A percentile compares a stretch with the other conserved stretches of the same genome.
phyloP scores from a whole-genome alignment of 2,329 filamentous ascomycete genomes.

The Pezicula neosporulosa region DNA sequence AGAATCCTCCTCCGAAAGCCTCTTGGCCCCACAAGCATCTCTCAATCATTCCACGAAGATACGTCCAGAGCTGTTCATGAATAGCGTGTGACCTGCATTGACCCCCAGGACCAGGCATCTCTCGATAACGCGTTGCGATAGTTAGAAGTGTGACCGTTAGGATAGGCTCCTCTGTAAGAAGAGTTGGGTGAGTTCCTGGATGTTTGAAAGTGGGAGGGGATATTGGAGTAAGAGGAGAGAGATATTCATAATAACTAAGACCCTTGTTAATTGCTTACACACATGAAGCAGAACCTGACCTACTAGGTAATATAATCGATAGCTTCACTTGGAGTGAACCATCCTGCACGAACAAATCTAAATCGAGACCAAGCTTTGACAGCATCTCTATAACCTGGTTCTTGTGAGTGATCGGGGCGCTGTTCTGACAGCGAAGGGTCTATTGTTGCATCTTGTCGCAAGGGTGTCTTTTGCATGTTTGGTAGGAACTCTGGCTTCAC shows the following conservation, averaged over 20 bases:
- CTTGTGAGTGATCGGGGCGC: constrained; percentile 29
- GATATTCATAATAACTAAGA: constrained; percentile 78
- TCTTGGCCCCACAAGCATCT: constrained; percentile 94
- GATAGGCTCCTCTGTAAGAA: constrained; percentile 89
- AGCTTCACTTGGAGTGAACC: constrained; percentile 92
- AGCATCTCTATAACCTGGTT: constrained; percentile 63
- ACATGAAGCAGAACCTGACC: constrained; percentile 24
- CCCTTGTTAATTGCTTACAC: constrained; percentile 9
- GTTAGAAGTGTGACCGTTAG: constrained; percentile 88
- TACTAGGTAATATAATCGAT: constrained; percentile 93
- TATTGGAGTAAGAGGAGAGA: constrained; percentile 90
- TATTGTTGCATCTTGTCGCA: constrained; percentile 18
- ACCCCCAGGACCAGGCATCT: constrained; percentile 74
- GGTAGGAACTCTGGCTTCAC: constrained; percentile 10
- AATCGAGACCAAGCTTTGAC: constrained; percentile 87
- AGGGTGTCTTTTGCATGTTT: constrained; percentile 16
- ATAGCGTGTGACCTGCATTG: constrained; percentile 85
- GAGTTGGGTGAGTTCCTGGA: constrained; percentile 72
- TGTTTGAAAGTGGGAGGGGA: constrained; percentile 86
- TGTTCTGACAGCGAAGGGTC: constrained; percentile 23
- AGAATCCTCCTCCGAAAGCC: constrained; percentile 87
- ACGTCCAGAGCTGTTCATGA: constrained; percentile 93
- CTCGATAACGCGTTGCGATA: constrained; percentile 83
- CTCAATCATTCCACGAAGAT: constrained; percentile 92
- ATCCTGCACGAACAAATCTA: constrained; percentile 92